Percentiles rank a stretch among this genome's conserved stretches.
phyloP scores from a whole-genome alignment of 441 rosid genomes.

The Biscutella laevigata region DNA sequence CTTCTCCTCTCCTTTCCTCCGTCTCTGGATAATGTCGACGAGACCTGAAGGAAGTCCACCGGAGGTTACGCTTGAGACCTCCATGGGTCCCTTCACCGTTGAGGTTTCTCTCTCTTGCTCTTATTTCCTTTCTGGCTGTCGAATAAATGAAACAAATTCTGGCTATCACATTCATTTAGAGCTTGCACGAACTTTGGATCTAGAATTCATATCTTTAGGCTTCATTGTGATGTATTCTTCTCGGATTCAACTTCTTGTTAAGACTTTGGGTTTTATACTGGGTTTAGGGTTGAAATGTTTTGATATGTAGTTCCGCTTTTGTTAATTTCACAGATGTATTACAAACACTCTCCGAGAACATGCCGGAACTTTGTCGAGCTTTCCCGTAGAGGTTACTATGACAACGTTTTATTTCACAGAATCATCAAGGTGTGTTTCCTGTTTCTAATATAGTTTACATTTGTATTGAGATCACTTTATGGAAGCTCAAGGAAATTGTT shows the following conservation, averaged over 20 bases:
- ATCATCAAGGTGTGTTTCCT: constrained; percentile 62
- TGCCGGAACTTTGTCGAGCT: constrained; percentile 90
- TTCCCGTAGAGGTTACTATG: constrained; percentile 78
- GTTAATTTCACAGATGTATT: constrained; percentile 47
- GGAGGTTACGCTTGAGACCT: constrained; percentile 91
- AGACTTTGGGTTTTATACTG: constrained; percentile 6
- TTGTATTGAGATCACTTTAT: background rate
- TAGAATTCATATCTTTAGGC: background rate
- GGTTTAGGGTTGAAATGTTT: constrained; percentile 9
- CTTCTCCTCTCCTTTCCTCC: background rate
- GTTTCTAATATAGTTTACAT: background rate
- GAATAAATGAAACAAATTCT: background rate
- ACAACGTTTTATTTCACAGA: constrained; percentile 77
- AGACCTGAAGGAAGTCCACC: constrained; percentile 75
- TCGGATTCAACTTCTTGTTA: background rate
- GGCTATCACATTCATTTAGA: background rate
- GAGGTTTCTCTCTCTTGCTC: constrained; percentile 37
- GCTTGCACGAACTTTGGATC: constrained; percentile 1
- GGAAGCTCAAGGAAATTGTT: background rate
- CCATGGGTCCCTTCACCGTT: constrained; percentile 83
- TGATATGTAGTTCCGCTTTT: background rate
- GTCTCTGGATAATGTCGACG: constrained; percentile 49
- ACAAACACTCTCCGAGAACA: constrained; percentile 93
- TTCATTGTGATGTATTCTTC: background rate
- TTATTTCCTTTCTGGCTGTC: background rate